Conservation (phyloP, 495 filamentous ascomycete species). For the Penicillium samsonianum region DNA sequence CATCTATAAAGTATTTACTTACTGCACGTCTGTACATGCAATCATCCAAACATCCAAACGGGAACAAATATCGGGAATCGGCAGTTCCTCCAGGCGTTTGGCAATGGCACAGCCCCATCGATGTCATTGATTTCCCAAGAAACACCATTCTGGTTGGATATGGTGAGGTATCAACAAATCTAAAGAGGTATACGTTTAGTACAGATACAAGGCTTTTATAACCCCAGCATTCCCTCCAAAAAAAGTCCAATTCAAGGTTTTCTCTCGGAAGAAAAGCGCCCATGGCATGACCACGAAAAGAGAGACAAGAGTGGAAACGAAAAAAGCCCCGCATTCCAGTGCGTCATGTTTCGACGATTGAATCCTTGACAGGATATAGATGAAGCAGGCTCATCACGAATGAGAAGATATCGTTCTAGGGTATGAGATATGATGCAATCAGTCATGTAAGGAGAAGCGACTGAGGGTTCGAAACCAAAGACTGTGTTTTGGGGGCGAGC, state of each 20-base stretch:
- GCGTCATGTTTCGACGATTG: conserved; percentile 8
- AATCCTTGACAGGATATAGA: background rate
- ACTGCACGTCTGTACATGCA: background rate
- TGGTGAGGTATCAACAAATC: conserved; percentile 8
- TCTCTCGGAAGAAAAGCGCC: background rate
- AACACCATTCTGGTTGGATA: conserved; percentile 2
- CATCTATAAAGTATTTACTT: conserved; percentile 1
- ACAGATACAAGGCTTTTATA: background rate
- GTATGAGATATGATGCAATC: conserved; percentile 22
- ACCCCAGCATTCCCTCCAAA: background rate
- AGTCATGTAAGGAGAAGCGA: conserved; percentile 22
- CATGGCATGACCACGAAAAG: conserved; percentile 19
- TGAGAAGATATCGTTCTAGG: background rate
- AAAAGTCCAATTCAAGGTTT: background rate
- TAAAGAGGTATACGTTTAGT: background rate
- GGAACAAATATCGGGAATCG: conserved; percentile 6
- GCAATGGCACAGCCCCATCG: conserved; percentile 27
- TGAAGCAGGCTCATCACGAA: background rate
- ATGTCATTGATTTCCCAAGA: conserved; percentile 22
- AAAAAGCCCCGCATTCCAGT: conserved; percentile 31
- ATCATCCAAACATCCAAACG: background rate
- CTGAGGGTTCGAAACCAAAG: conserved; percentile 13
- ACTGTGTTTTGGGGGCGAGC: conserved; percentile 24
- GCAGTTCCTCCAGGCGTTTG: conserved; percentile 7
- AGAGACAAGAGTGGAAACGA: conserved; percentile 20